phyloP scores from a whole-genome alignment of 805 yeast species.

The Sugiyamaella boreocaroliniensis region DNA sequence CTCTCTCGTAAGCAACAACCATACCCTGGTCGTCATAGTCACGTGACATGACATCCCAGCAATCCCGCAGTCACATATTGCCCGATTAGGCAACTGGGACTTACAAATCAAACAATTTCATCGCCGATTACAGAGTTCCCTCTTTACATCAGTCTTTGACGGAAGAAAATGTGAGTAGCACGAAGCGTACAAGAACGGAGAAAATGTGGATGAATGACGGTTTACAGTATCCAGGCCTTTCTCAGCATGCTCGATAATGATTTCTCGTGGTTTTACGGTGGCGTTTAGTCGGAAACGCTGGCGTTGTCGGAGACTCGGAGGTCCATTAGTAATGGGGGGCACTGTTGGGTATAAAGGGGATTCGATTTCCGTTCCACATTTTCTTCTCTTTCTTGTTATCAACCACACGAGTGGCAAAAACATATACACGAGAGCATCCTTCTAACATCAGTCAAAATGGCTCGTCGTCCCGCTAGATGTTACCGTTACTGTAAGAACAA shows the following conservation, averaged over 20 bases:
- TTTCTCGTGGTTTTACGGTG: neutral
- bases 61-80: neutral
- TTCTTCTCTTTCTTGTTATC: neutral
- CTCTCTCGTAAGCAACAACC: neutral
- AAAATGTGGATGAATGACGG: too few species aligned
- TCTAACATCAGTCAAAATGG: slow-evolving; percentile 63
- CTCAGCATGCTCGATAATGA: neutral
- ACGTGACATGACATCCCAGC: neutral
- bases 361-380: neutral
- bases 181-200: too few species aligned
- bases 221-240: too few species aligned
- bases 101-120: neutral
- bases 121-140: neutral
- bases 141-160: neutral
- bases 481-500: slow-evolving; percentile 99
- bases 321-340: neutral
- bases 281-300: neutral
- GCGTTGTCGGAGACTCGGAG: neutral
- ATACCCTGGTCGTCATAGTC: neutral
- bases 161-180: neutral
- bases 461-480: slow-evolving; percentile 99
- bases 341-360: neutral
- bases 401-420: too few species aligned
- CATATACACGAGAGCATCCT: neutral
- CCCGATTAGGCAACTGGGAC: neutral